Evolutionary conservation across 345 rosid genomes (phyloP).

Genomic region (Eucalyptus rudis): DNA sequence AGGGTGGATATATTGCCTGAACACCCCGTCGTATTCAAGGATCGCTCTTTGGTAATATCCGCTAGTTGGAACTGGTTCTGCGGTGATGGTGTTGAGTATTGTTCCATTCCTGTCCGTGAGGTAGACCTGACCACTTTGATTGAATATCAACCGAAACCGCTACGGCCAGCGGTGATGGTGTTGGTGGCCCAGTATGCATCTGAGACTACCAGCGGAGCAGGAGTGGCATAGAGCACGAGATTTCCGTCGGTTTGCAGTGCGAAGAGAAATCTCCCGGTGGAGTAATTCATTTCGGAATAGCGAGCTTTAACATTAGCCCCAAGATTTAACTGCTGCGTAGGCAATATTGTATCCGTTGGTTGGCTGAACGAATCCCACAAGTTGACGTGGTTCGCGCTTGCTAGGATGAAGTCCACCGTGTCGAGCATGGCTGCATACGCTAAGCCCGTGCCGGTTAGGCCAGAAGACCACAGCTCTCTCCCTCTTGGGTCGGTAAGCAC

Average conservation of each 20-base stretch:
- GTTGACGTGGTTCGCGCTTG: no score
- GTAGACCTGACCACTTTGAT: no score
- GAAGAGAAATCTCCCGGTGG: background rate
- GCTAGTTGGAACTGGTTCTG: rapidly evolving
- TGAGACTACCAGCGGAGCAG: no score
- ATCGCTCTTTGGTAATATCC: no score
- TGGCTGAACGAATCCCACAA: background rate
- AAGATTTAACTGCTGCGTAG: background rate
- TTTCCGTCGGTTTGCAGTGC: rapidly evolving
- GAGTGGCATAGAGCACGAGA: no score
- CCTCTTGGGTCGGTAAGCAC: background rate
- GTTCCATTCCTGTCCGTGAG: no score
- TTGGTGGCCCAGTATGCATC: no score
- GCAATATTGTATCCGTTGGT: background rate
- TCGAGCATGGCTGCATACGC: background rate
- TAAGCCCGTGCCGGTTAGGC: no score
- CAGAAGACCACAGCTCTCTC: background rate
- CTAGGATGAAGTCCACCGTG: background rate
- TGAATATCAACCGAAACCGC: no score
- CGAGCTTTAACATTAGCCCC: background rate
- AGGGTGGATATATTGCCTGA: no score
- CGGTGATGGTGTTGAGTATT: rapidly evolving
- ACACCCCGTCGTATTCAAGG: no score
- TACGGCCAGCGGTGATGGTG: rapidly evolving
- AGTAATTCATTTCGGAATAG: background rate